A percentile compares a stretch with the other conserved stretches of the same genome.
phyloP scores from a whole-genome alignment of 2,329 filamentous ascomycete genomes.

The Metarhizium guizhouense region DNA sequence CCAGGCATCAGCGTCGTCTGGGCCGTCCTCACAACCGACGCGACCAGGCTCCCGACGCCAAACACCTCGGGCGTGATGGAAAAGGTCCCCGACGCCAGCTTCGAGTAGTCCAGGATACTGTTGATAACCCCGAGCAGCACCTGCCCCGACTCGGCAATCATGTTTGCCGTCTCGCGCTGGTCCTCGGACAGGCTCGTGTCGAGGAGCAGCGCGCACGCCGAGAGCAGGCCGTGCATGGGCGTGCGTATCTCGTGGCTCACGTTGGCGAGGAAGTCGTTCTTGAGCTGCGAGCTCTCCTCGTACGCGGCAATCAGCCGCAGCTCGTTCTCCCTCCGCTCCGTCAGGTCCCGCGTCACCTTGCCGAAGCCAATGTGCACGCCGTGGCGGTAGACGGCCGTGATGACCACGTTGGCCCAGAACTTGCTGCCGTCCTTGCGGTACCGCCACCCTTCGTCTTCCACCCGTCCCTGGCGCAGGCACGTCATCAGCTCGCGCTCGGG shows the following conservation, averaged over 20 bases:
- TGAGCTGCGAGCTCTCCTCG: conserved; percentile 54
- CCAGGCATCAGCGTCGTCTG: conserved; percentile 35
- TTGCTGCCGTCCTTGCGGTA: conserved; percentile 47
- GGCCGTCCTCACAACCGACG: conserved; percentile 40
- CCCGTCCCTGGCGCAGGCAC: conserved; percentile 43
- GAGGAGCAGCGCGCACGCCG: conserved; percentile 47
- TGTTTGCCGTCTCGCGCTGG: conserved; percentile 46
- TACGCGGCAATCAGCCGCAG: conserved; percentile 46
- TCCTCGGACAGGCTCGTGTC: conserved; percentile 42
- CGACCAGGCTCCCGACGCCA: conserved; percentile 34
- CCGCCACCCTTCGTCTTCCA: conserved; percentile 53
- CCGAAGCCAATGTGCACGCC: conserved; percentile 46
- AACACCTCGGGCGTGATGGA: conserved; percentile 45
- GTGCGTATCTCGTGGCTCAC: conserved; percentile 58
- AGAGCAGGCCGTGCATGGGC: conserved; percentile 54
- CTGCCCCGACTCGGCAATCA: conserved; percentile 51
- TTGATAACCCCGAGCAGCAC: conserved; percentile 54
- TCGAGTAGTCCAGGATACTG: conserved; percentile 59
- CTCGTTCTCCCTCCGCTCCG: conserved; percentile 45
- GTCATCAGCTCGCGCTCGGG: conserved; percentile 41
- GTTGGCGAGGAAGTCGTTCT: conserved; percentile 53
- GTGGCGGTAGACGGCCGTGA: conserved; percentile 45
- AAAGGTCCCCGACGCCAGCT: conserved; percentile 50
- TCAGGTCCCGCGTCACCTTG: conserved; percentile 50
- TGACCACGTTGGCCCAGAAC: conserved; percentile 54